Evolutionary conservation across 495 filamentous ascomycete genomes (phyloP), one percentile per base, ranked within the genome.

Genomic region (Alectoria sarmentosa): DNA sequence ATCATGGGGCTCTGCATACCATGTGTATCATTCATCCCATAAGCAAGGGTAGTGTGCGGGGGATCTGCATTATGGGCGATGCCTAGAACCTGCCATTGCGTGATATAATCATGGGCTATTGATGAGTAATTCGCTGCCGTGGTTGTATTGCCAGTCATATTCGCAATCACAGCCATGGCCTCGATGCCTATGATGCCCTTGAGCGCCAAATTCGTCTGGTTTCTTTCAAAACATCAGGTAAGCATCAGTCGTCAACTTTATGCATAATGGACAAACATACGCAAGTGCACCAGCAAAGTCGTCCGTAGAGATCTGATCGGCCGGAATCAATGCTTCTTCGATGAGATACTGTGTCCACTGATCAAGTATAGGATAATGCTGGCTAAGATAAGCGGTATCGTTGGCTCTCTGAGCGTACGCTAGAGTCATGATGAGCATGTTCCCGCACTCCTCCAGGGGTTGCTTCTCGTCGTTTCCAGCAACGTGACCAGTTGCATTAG

Each of bases 371-470:
- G 76, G 75, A 73, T 95, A 95, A 60, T 89, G 87, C 14, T 77
- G 19, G 71, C 78, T 54, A 58, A 85, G 69, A 65, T 80, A 86
- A 8, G 70, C 69, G 10, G 59, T 71, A 64, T 85, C 75, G 4
- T 74, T 67, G 11, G 82, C 73, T 23, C 75, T 73, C 60, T 74
- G 76, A 4, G 78, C 82, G 67, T 87, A 88, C 2, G 83, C 88
- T 55, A 97, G 78, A 8, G 85, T 88, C 92, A 97, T 96, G 72
- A 96, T 94, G 32, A 97, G 76, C 89, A 97, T 97, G 73, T 97
- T 88, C 26, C 92, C 92, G 69, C 92, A 97, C 74, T 97, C 92
- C 69, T 97, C 92, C 1, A 97, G 82, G 1, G 92, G 92, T 90
- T 96, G 95, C 67, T 88, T 85, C 72, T 97, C 92, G 66, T 96